phyloP scores from a whole-genome alignment of 2,329 filamentous ascomycete genomes.

The Emmonsiellopsis sp. region DNA sequence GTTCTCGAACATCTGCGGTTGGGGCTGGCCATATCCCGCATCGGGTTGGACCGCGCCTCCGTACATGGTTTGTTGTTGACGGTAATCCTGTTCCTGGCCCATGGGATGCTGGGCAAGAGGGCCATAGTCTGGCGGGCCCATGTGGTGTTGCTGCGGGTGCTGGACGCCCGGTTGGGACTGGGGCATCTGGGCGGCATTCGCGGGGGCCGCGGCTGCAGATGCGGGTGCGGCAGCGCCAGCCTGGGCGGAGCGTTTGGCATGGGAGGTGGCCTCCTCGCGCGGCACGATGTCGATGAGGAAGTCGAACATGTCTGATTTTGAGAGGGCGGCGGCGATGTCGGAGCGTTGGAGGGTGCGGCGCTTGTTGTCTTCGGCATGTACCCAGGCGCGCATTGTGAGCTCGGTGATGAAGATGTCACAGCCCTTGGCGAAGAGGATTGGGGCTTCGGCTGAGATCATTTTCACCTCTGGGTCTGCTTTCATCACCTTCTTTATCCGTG shows the following conservation, averaged over 20 bases:
- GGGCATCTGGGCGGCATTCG: conserved; percentile 15
- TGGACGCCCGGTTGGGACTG: conserved; percentile 38
- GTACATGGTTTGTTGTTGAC: conserved; percentile 72
- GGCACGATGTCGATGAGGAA: conserved; percentile 98
- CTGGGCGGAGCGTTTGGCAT: conserved; percentile 62
- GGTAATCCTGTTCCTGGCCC: conserved; percentile 66
- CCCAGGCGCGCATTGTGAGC: conserved; percentile 98
- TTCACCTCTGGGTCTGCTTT: conserved; percentile 98
- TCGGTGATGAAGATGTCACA: conserved; percentile 99
- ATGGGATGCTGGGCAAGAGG: conserved; percentile 54
- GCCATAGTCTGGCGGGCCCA: conserved; percentile 46
- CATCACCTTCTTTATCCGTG: conserved; percentile 99
- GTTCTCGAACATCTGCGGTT: conserved; percentile 67
- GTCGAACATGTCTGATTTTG: conserved; percentile 99
- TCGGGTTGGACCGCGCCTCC: conserved; percentile 66
- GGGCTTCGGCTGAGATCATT: conserved; percentile 98
- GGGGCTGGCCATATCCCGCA: conserved; percentile 67
- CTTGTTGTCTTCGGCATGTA: conserved; percentile 98
- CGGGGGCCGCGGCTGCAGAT: conserved; percentile 4
- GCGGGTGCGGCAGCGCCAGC: conserved; percentile 3
- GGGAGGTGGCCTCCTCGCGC: conserved; percentile 79
- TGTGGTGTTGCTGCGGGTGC: conserved; percentile 47
- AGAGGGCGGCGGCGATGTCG: conserved; percentile 89
- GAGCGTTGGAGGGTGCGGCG: conserved; percentile 87
- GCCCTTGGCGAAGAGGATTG: conserved; percentile 94